Percentiles rank a stretch among this genome's conserved stretches.
Evolutionary conservation across 305 asterid genomes (phyloP).

Genomic region (Vinca major): DNA sequence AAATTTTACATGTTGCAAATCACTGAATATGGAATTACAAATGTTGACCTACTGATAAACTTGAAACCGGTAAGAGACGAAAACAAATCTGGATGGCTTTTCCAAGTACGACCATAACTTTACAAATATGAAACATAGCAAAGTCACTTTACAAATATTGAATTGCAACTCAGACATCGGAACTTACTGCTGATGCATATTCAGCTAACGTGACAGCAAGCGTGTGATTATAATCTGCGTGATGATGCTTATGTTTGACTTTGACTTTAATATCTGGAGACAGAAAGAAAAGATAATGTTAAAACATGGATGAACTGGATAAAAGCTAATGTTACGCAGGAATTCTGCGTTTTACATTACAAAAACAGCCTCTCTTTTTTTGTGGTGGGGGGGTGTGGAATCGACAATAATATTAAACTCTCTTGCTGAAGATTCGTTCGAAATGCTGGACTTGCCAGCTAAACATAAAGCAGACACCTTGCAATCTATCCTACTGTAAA

Average conservation of each 20-base stretch:
- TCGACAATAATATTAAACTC: neutral
- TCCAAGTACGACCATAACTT: neutral
- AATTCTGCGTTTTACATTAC: too few species aligned
- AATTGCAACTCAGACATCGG: neutral
- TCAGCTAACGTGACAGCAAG: constrained; percentile 72
- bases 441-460: neutral
- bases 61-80: neutral
- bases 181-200: constrained; percentile 94
- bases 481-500: neutral
- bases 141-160: neutral
- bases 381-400: too few species aligned
- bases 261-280: constrained; percentile 52
- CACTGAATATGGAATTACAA: neutral
- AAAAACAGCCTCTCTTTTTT: too few species aligned
- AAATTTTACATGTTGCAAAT: neutral
- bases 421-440: neutral
- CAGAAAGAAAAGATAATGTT: constrained; percentile 10
- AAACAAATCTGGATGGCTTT: neutral
- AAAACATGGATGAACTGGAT: too few species aligned
- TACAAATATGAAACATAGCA: constrained; percentile 2
- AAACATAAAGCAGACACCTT: neutral
- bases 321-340: neutral
- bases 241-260: constrained; percentile 34
- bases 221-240: constrained; percentile 60
- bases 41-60: neutral